phyloP scores from a whole-genome alignment of 306 rosid species.

The Trichosanthes truncata region DNA sequence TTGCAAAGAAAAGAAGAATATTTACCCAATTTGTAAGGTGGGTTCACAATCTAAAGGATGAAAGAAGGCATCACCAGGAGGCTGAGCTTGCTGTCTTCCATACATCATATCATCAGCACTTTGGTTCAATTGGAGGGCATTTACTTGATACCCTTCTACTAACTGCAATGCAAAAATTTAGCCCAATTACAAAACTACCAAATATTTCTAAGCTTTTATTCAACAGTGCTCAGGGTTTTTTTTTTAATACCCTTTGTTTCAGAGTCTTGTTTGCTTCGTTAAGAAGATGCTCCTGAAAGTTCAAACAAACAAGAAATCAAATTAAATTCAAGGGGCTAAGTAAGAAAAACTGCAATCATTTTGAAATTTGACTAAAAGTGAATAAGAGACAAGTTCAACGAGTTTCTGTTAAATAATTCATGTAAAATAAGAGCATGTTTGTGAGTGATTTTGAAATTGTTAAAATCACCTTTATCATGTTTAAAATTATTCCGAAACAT shows the following conservation, averaged over 20 bases:
- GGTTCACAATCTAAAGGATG: conserved; percentile 84
- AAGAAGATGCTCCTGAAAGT: conserved; percentile 60
- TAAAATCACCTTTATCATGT: too few relatives aligned
- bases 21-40: conserved; percentile 85
- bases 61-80: conserved; percentile 56
- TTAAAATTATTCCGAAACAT: too few relatives aligned
- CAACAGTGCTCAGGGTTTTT: too few relatives aligned
- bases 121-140: conserved; percentile 55
- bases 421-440: too few relatives aligned
- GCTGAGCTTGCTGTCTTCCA: conserved; percentile 51
- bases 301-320: background rate
- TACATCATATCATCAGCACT: conserved; percentile 59
- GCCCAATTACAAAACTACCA: background rate
- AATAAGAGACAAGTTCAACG: too few relatives aligned
- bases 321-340: background rate
- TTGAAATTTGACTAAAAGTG: background rate
- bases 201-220: background rate
- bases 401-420: background rate
- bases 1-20: background rate
- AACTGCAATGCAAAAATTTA: conserved; percentile 29
- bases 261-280: conserved; percentile 69
- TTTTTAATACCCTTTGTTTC: conserved; percentile 58
- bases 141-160: conserved; percentile 69
- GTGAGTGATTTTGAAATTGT: too few relatives aligned
- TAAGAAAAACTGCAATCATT: background rate